These are phyloP conservation scores for Ganoderma lucidum DNA, from an alignment of 1,284 basidiomycete genomes.

Conservation along the genomic window DNA sequence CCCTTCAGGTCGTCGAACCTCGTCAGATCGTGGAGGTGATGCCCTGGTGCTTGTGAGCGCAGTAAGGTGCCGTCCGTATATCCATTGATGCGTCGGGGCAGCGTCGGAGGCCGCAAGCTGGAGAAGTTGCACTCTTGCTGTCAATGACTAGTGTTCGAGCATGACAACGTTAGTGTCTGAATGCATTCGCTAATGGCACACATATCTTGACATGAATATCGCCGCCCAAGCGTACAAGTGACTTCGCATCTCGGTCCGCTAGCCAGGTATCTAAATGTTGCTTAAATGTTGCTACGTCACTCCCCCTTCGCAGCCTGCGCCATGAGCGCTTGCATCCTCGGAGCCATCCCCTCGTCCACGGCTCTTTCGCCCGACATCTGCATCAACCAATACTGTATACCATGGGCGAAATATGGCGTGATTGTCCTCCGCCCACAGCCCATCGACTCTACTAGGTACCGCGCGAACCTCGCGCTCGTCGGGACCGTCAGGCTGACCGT, in stretches of 20 bases:
- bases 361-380: conserved; percentile 19
- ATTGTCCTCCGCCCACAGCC: conserved; percentile 33
- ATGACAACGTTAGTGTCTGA: too few relatives aligned
- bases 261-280: neutral
- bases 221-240: too few relatives aligned
- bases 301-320: conserved; percentile 12
- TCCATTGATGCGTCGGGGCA: too few relatives aligned
- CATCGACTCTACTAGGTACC: conserved; percentile 28
- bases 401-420: conserved; percentile 33
- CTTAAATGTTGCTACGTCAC: neutral
- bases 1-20: too few relatives aligned
- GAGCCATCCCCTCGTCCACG: conserved; percentile 24
- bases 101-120: too few relatives aligned
- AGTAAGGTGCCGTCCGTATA: too few relatives aligned
- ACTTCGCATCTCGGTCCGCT: neutral
- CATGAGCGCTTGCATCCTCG: conserved; percentile 27
- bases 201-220: too few relatives aligned
- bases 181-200: too few relatives aligned
- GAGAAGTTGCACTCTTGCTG: too few relatives aligned
- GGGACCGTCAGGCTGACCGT: conserved; percentile 26
- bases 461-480: conserved; percentile 31
- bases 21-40: too few relatives aligned
- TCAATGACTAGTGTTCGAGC: too few relatives aligned
- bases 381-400: conserved; percentile 23
- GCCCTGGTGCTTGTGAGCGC: too few relatives aligned